Percentiles rank a stretch among this genome's conserved stretches.
phyloP scores from a whole-genome alignment of 352 stramenopile genomes.

The Phytophthora pluvialis region DNA sequence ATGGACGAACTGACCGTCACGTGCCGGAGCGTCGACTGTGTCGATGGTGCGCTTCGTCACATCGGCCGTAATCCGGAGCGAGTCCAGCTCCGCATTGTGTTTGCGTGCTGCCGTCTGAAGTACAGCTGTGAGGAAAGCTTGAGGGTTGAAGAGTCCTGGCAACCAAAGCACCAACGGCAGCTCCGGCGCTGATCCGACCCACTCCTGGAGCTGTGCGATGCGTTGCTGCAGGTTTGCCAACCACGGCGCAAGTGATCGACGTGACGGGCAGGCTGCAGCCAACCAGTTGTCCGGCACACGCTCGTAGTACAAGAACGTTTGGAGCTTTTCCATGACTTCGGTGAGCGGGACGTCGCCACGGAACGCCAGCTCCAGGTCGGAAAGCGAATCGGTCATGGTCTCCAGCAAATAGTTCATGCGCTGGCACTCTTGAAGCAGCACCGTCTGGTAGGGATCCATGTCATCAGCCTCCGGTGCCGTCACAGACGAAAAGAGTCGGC shows the following conservation, averaged over 20 bases:
- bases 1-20: constrained; percentile 92
- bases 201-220: constrained; percentile 89
- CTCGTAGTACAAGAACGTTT: constrained; percentile 82
- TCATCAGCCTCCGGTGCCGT: constrained; percentile 57
- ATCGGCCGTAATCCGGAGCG: constrained; percentile 77
- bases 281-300: constrained; percentile 78
- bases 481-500: constrained; percentile 45
- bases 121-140: constrained; percentile 88
- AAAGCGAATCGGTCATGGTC: constrained; percentile 77
- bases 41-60: constrained; percentile 91
- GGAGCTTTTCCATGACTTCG: constrained; percentile 85
- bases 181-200: constrained; percentile 77
- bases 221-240: constrained; percentile 86
- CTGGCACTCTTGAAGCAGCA: constrained; percentile 91
- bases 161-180: constrained; percentile 87
- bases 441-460: constrained; percentile 91
- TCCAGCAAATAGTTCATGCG: constrained; percentile 87
- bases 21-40: constrained; percentile 76
- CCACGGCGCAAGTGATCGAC: constrained; percentile 82
- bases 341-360: constrained; percentile 90
- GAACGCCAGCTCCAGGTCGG: constrained; percentile 89
- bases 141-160: constrained; percentile 82
- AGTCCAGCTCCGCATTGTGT: constrained; percentile 85
- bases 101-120: constrained; percentile 79
- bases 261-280: constrained; percentile 77